These are phyloP conservation scores for Lablab purpureus DNA, from an alignment of 306 rosid genomes.

Conservation along the genomic window DNA sequence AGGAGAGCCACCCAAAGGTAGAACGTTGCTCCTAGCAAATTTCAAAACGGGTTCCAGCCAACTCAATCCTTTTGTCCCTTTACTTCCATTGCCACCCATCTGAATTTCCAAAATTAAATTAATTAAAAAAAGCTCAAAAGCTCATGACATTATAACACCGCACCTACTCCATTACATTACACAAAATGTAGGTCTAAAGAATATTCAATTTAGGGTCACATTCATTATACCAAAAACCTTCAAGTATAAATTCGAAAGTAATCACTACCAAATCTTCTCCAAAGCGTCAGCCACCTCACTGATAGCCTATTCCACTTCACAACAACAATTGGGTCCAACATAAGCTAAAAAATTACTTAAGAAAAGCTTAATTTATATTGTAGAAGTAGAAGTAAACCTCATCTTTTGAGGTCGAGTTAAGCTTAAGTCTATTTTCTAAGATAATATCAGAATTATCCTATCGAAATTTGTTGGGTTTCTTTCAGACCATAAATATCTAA, in stretches of 20 bases:
- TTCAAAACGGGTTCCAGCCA: conserved; percentile 66
- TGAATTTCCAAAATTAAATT: conserved; percentile 51
- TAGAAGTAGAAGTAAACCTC: too few species aligned
- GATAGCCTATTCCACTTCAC: neutral
- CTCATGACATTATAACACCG: neutral
- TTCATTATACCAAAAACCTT: neutral
- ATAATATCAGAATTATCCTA: too few species aligned
- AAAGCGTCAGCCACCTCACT: neutral
- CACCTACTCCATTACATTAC: neutral
- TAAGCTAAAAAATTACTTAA: neutral
- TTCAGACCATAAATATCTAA: too few species aligned
- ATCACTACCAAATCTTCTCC: neutral
- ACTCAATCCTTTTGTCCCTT: conserved; percentile 44
- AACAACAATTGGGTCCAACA: neutral
- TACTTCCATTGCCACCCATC: conserved; percentile 67
- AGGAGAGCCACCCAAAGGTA: conserved; percentile 71
- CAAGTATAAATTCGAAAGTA: neutral
- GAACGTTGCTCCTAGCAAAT: conserved; percentile 69
- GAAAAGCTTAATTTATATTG: too few species aligned
- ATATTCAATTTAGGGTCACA: neutral
- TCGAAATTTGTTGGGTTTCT: too few species aligned
- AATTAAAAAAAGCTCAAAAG: neutral
- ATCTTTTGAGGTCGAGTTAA: too few species aligned
- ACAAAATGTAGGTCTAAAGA: neutral
- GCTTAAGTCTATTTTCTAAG: too few species aligned